Percentiles rank a stretch among this genome's conserved stretches.
Conservation (phyloP, 345 rosid genomes). For the Acer yangbiense region DNA sequence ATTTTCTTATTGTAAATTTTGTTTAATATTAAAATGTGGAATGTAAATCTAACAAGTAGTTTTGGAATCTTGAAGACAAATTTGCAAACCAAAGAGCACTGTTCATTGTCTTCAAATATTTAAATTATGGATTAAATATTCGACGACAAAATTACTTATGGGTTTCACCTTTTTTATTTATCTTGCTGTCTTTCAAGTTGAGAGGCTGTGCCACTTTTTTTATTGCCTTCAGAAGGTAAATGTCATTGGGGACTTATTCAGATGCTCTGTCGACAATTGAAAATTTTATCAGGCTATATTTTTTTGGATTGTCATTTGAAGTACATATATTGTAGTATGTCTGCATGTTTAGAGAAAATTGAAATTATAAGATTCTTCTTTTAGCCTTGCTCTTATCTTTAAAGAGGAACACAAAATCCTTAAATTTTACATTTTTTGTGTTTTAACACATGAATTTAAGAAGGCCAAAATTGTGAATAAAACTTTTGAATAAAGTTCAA, state of each 20-base stretch:
- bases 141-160: not conserved
- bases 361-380: not conserved
- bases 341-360: not conserved
- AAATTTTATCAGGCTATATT: not conserved
- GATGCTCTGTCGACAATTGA: not conserved
- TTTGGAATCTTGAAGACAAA: not conserved
- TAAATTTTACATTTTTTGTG: too few relatives aligned
- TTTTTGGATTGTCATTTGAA: not conserved
- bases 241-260: not conserved
- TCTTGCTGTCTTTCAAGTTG: not conserved
- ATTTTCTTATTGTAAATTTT: not conserved
- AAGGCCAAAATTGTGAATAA: not conserved
- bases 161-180: not conserved
- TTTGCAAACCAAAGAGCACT: not conserved
- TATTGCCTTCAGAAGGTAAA: not conserved
- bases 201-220: not conserved
- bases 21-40: not conserved
- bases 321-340: not conserved
- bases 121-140: too few relatives aligned
- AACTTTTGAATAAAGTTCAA: not conserved
- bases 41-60: not conserved
- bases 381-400: slow-evolving; percentile 3
- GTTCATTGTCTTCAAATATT: not conserved
- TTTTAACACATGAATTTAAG: not conserved
- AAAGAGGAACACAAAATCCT: not conserved